Base-by-base conservation (phyloP, 805 yeast species). In the Candida methanosorbosa region DNA sequence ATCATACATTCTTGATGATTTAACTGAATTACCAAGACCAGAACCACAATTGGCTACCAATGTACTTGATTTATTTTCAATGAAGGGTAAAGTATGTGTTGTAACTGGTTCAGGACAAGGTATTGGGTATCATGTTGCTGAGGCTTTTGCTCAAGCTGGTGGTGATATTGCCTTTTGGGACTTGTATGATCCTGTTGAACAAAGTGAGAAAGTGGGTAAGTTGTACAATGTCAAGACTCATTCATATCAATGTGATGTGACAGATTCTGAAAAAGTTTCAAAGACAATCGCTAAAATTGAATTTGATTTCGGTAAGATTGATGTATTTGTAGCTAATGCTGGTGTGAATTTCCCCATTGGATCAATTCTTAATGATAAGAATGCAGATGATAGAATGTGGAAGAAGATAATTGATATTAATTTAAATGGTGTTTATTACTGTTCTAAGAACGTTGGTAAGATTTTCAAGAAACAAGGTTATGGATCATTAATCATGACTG, bases 11-110 rank as follows among this genome's bases (percentile, higher is more conserved):
- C 30, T 43, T 19, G 38, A 45, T 26, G 44, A 48, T 23, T 39
- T 42, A 16, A 35, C 44, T 16, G 39, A 46, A 4, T 35, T 76
- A 15, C 86, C 86, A 38, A 59, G 63, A 33, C 61, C 68, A 32
- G 62, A 66, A 6, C 87, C 87, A 33, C 52, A 59, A 40, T 58
- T 75, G 18, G 61, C 78, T 18, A 57, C 66, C 46, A 75, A 79
- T 30, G 64, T 64, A 15, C 41, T 61, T 14, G 60, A 59, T 18
- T 52, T 64, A 27, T 64, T 66, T 44, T 63, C 70, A 9, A 51
- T 64, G 41, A 56, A 56, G 46, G 66, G 64, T 9, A 63, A 63
- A 44, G 66, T 63, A 13, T 63, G 64, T 9, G 62, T 63, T n/a
- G 57, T 64, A 27, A 64, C 68, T 3, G 69, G 69, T 11, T 55